Conservation (phyloP, 2,329 filamentous ascomycete genomes). For the Phaeoacremonium minimum region DNA sequence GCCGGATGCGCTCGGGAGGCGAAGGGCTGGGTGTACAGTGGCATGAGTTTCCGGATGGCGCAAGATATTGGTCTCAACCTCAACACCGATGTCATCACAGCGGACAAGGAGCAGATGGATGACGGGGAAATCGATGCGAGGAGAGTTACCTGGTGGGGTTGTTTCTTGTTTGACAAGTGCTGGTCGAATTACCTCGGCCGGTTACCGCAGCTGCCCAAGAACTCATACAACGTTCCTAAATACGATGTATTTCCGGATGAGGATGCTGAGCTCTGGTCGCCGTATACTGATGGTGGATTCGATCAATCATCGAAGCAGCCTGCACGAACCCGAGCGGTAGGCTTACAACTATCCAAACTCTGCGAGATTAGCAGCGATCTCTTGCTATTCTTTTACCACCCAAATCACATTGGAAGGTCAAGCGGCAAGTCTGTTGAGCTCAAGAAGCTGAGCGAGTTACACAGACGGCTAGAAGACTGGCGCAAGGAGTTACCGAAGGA, state of each 20-base stretch:
- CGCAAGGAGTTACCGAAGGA: slow-evolving; percentile 77
- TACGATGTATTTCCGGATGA: slow-evolving; percentile 88
- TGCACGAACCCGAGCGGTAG: slow-evolving; percentile 75
- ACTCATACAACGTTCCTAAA: slow-evolving; percentile 79
- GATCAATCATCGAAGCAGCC: slow-evolving; percentile 71
- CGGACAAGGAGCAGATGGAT: slow-evolving; percentile 54
- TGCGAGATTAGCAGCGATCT: slow-evolving; percentile 94
- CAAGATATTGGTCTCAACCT: slow-evolving; percentile 90
- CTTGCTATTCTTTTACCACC: slow-evolving; percentile 87
- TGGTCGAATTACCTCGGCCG: slow-evolving; percentile 97
- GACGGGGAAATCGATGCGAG: slow-evolving; percentile 87
- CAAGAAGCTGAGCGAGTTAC: slow-evolving; percentile 88
- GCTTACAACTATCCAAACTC: slow-evolving; percentile 74
- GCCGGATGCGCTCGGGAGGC: slow-evolving; percentile 91
- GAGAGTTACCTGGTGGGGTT: slow-evolving; percentile 94
- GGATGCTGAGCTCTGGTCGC: slow-evolving; percentile 80
- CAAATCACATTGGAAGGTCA: slow-evolving; percentile 57
- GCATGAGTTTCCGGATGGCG: slow-evolving; percentile 98
- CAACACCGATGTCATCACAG: slow-evolving; percentile 64
- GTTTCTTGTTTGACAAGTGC: slow-evolving; percentile 97
- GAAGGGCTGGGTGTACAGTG: slow-evolving; percentile 97
- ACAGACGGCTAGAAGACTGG: slow-evolving; percentile 88
- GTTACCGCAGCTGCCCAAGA: slow-evolving; percentile 77
- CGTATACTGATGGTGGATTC: slow-evolving; percentile 81
- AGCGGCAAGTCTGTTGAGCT: slow-evolving; percentile 78